Evolutionary conservation across 1,284 basidiomycete genomes (phyloP), one percentile per base, ranked within the genome.

Genomic region (Dichomitus squalens): DNA sequence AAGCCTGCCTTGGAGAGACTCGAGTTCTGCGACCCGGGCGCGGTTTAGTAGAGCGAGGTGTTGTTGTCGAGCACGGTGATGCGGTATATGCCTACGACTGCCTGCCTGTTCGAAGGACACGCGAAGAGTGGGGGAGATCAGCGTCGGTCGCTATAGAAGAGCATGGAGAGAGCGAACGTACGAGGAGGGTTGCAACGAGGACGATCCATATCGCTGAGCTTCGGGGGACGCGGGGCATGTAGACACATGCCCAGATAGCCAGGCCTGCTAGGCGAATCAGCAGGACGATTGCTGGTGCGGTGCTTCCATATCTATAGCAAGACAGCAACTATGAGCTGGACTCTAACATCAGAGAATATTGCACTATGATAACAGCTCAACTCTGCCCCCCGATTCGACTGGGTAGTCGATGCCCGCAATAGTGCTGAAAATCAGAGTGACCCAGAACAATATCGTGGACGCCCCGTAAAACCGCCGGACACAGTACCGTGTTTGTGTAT

Each of bases 21-120:
- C 9, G 66, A 70, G 64, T 77, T 75, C 14, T 75, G 70, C 0
- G 75, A 70, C 21, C 70, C 75, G 12, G 73, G 71, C 0, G 57
- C 73, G 6, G 38, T 66, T 7, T 72, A 74, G 1, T 58, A 55
- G 6, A 79, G 64, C 0, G 76, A 72, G 6, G 68, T 67, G 1
- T 73, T 75, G 56, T 71, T 58, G 40, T 67, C 61, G 73, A 81
- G 75, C n/a, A 78, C 70, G 5, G 64, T 57, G 20, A 80, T 66
- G n/a, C 77, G 75, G 65, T 79, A 81, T 33, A 75, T 59, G 0
- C 71, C 64, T 71, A 70, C 43, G 46, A 70, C 60, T 44, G 61
- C 51, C 65, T 70, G 14, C 7, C 34, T 20, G 25, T 14, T 2
- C 4, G 0, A 9, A 52, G 27, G 36, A n/a, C n/a, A n/a, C n/a